Percentiles rank a stretch among this genome's conserved stretches.
Evolutionary conservation across 2,329 filamentous ascomycete species (phyloP).

Genomic region (Colletotrichum ledebouriae): DNA sequence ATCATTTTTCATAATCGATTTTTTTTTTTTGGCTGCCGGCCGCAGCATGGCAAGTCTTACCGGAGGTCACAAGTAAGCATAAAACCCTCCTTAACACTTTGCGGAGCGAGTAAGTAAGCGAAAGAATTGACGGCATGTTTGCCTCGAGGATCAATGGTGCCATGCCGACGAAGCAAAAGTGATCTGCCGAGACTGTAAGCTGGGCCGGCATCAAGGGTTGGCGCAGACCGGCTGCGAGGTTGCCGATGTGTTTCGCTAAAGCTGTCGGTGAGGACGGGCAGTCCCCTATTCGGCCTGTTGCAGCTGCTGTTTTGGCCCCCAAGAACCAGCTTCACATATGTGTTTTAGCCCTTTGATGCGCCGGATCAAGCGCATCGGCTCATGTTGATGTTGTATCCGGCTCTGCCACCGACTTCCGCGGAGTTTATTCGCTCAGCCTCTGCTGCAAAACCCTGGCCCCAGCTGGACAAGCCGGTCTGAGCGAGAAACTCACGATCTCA

Average conservation of each 20-base stretch:
- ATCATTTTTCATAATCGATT: constrained; percentile 31
- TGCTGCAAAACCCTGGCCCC: too few species aligned
- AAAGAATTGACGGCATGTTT: background rate
- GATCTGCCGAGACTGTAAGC: too few species aligned
- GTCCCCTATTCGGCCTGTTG: constrained; percentile 7
- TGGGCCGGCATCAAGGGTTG: background rate
- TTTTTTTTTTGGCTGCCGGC: too few species aligned
- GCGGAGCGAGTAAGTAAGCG: background rate
- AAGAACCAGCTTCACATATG: background rate
- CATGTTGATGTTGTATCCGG: too few species aligned
- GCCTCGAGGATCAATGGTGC: background rate
- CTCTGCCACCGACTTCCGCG: too few species aligned
- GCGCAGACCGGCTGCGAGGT: background rate
- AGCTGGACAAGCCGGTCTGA: too few species aligned
- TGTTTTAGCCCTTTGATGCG: too few species aligned
- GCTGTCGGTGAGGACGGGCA: constrained; percentile 22
- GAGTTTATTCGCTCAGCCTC: too few species aligned
- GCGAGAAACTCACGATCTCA: too few species aligned
- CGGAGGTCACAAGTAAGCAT: background rate
- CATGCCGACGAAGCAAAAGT: background rate
- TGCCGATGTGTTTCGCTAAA: constrained; percentile 18
- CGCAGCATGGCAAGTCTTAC: background rate
- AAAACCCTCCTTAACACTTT: background rate
- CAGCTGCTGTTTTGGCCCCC: constrained; percentile 4
- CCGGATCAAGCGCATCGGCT: too few species aligned